Conservation (phyloP, 2,329 filamentous ascomycete genomes). For the Penicillium rolfsii region DNA sequence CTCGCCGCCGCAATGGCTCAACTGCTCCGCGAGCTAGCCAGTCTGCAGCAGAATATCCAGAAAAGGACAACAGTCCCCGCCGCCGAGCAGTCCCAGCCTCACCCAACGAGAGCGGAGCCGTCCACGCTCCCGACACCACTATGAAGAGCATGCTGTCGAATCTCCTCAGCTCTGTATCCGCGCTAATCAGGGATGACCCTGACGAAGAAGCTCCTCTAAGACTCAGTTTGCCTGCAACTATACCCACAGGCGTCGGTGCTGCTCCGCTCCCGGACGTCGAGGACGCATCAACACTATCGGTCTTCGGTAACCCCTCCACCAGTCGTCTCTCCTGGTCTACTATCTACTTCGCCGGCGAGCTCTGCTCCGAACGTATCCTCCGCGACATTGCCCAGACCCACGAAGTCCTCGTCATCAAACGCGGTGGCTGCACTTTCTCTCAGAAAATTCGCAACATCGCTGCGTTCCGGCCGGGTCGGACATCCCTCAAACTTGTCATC, state of each 20-base stretch:
- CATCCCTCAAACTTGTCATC: constrained; percentile 77
- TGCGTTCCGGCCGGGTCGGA: constrained; percentile 64
- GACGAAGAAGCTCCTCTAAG: constrained; percentile 40
- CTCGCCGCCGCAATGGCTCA: constrained; percentile 40
- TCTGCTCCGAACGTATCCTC: constrained; percentile 61
- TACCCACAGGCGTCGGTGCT: constrained; percentile 58
- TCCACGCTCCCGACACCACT: constrained; percentile 38
- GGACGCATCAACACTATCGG: constrained; percentile 51
- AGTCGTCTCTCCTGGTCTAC: constrained; percentile 66
- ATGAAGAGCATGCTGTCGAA: constrained; percentile 51
- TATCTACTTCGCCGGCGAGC: constrained; percentile 73
- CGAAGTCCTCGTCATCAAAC: constrained; percentile 78
- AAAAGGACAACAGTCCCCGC: constrained; percentile 22
- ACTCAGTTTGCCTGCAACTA: constrained; percentile 52
- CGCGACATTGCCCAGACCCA: constrained; percentile 57
- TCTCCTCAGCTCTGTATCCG: constrained; percentile 55
- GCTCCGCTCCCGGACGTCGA: constrained; percentile 69
- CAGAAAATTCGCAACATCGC: constrained; percentile 86
- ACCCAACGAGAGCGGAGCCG: constrained; percentile 30
- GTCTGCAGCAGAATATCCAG: constrained; percentile 27
- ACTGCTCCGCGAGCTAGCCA: constrained; percentile 33
- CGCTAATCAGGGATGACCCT: constrained; percentile 51
- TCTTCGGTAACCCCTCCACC: constrained; percentile 45
- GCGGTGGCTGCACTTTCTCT: constrained; percentile 83
- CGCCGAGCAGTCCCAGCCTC: constrained; percentile 28